A percentile compares a stretch with the other conserved stretches of the same genome.
These are phyloP conservation scores for Chlorencoelia australis DNA, from an alignment of 2,329 filamentous ascomycete species.

Conservation along the genomic window DNA sequence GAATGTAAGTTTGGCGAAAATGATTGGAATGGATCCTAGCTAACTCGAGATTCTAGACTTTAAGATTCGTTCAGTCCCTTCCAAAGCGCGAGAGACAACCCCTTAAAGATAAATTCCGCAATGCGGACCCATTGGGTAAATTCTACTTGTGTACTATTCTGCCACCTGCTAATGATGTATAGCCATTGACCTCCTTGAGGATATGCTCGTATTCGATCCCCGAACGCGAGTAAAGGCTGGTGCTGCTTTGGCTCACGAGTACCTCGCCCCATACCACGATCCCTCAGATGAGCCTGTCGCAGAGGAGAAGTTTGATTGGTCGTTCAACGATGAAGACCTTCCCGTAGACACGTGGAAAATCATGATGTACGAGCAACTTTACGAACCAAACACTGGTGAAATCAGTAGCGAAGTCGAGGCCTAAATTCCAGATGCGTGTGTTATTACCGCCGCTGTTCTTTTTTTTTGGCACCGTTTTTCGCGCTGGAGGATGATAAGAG, in stretches of 20 bases:
- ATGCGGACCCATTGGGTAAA: slow-evolving; percentile 74
- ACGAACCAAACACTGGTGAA: slow-evolving; percentile 20
- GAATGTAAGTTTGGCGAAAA: slow-evolving; percentile 53
- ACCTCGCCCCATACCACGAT: slow-evolving; percentile 93
- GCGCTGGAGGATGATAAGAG: slow-evolving; percentile 11
- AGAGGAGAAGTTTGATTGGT: slow-evolving; percentile 99
- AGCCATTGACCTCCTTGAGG: slow-evolving; percentile 90
- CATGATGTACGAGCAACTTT: slow-evolving; percentile 72
- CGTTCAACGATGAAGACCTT: slow-evolving; percentile 95
- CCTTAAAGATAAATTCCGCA: slow-evolving; percentile 83
- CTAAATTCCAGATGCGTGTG: too few relatives aligned
- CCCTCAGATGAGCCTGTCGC: slow-evolving; percentile 91
- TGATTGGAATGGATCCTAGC: slow-evolving; percentile 10
- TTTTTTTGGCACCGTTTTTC: slow-evolving; percentile 1
- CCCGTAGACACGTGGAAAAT: slow-evolving; percentile 99
- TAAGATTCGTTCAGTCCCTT: slow-evolving; percentile 94
- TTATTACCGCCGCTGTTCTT: too few relatives aligned
- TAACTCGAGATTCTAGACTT: slow-evolving; percentile 51
- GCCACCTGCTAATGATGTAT: slow-evolving; percentile 20
- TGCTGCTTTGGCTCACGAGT: slow-evolving; percentile 81
- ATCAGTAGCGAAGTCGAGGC: slow-evolving; percentile 7
- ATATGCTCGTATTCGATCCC: slow-evolving; percentile 98
- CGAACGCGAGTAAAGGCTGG: slow-evolving; percentile 85
- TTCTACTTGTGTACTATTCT: slow-evolving; percentile 1
- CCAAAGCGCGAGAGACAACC: slow-evolving; percentile 90